phyloP scores from a whole-genome alignment of 306 rosid genomes.

The Cicer cuneatum region DNA sequence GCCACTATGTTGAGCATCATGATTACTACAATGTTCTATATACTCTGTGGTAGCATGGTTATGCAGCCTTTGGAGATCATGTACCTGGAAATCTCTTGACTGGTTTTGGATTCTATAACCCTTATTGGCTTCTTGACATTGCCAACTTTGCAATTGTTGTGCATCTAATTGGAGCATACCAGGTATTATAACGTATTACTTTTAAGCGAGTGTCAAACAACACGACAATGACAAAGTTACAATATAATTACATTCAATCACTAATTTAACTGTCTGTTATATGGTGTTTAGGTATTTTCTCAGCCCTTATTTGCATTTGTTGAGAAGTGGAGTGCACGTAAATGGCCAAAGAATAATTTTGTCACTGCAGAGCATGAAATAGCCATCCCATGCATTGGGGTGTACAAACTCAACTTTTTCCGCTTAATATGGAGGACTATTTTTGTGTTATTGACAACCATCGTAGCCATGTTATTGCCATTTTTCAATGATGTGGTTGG shows the following conservation, averaged over 20 bases:
- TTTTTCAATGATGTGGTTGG: slow-evolving; percentile 88
- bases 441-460: slow-evolving; percentile 65
- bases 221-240: neutral
- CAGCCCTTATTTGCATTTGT: slow-evolving; percentile 81
- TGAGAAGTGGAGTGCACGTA: slow-evolving; percentile 66
- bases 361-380: slow-evolving; percentile 62
- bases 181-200: slow-evolving; percentile 46
- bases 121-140: slow-evolving; percentile 79
- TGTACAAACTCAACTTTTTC: slow-evolving; percentile 63
- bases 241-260: neutral
- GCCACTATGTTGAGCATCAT: slow-evolving; percentile 58
- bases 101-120: slow-evolving; percentile 82
- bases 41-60: slow-evolving; percentile 76
- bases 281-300: slow-evolving; percentile 54
- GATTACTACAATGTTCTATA: slow-evolving; percentile 64
- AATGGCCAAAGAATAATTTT: slow-evolving; percentile 58
- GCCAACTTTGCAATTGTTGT: slow-evolving; percentile 74
- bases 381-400: slow-evolving; percentile 56
- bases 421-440: slow-evolving; percentile 69
- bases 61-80: slow-evolving; percentile 75
- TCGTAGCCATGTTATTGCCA: slow-evolving; percentile 72
- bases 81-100: slow-evolving; percentile 79
- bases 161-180: slow-evolving; percentile 81
- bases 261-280: neutral
- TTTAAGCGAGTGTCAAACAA: neutral